A percentile compares a stretch with the other conserved stretches of the same genome.
These are phyloP conservation scores for Citropsis articulata DNA, from an alignment of 345 rosid species.

Conservation along the genomic window DNA sequence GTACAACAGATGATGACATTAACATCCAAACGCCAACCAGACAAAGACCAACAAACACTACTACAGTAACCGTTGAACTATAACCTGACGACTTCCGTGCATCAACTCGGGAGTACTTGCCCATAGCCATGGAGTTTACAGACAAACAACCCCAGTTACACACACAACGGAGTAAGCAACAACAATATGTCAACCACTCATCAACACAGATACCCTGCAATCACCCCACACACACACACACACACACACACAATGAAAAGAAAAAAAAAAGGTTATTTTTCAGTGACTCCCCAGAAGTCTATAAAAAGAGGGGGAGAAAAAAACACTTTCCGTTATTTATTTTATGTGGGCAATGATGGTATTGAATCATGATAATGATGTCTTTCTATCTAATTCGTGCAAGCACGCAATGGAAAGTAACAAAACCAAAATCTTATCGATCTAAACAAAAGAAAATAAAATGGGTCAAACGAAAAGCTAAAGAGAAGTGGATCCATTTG, in stretches of 20 bases:
- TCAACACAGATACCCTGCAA: slow-evolving; percentile 4
- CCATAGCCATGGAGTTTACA: slow-evolving; percentile 49
- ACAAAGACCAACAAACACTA: slow-evolving; percentile 58
- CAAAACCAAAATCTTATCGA: background rate
- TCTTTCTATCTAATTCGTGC: background rate
- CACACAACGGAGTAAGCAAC: slow-evolving; percentile 18
- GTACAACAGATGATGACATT: slow-evolving; percentile 66
- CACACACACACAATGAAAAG: background rate
- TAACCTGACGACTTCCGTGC: slow-evolving; percentile 57
- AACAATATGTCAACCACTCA: slow-evolving; percentile 5
- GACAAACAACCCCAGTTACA: slow-evolving; percentile 20
- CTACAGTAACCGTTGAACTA: slow-evolving; percentile 59
- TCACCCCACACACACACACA: background rate
- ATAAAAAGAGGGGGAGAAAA: background rate
- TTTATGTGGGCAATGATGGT: background rate
- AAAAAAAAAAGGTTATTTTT: background rate
- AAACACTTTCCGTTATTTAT: background rate
- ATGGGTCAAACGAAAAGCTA: background rate
- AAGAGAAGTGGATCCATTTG: background rate
- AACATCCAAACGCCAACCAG: slow-evolving; percentile 86
- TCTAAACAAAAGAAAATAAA: background rate
- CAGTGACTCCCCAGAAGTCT: background rate
- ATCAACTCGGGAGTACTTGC: slow-evolving; percentile 61
- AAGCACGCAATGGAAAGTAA: background rate
- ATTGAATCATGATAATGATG: background rate